Percentiles rank a stretch among this genome's conserved stretches.
Evolutionary conservation across 768 basidiomycete genomes (phyloP).

Genomic region (Amanita muscaria): DNA sequence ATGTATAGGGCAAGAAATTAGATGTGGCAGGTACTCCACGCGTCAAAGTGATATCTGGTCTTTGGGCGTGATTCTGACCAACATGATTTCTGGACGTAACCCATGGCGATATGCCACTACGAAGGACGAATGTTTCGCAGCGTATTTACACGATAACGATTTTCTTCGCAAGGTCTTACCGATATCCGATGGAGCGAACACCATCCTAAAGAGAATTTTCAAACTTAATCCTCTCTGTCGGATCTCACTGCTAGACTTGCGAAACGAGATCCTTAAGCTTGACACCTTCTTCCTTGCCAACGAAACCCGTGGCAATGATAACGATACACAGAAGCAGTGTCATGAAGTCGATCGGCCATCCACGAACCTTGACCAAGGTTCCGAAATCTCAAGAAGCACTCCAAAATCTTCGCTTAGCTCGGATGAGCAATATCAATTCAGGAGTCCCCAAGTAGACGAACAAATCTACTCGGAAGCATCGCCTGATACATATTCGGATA

Average conservation of each 20-base stretch:
- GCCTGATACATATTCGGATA: neutral
- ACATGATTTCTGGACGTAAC: constrained; percentile 69
- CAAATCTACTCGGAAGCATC: neutral
- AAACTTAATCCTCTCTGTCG: constrained; percentile 52
- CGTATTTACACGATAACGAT: constrained; percentile 52
- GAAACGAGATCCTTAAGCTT: constrained; percentile 43
- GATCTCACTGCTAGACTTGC: constrained; percentile 54
- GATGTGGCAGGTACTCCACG: constrained; percentile 45
- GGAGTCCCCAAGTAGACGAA: constrained; percentile 13
- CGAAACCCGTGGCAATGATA: neutral
- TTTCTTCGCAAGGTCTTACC: constrained; percentile 64
- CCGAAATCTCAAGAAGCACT: constrained; percentile 3
- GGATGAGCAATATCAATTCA: constrained; percentile 26
- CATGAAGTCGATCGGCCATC: neutral
- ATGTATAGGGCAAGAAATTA: constrained; percentile 39
- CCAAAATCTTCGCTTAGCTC: constrained; percentile 16
- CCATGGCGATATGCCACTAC: constrained; percentile 69
- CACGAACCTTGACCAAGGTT: constrained; percentile 4
- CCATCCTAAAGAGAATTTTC: constrained; percentile 66
- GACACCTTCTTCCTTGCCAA: constrained; percentile 47
- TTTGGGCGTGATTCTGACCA: constrained; percentile 72
- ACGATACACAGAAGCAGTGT: too few relatives aligned
- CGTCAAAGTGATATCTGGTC: constrained; percentile 66
- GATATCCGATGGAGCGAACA: constrained; percentile 58
- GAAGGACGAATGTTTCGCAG: constrained; percentile 58